Conservation (phyloP, 2,329 filamentous ascomycete species). For the Fulvia fulva region DNA sequence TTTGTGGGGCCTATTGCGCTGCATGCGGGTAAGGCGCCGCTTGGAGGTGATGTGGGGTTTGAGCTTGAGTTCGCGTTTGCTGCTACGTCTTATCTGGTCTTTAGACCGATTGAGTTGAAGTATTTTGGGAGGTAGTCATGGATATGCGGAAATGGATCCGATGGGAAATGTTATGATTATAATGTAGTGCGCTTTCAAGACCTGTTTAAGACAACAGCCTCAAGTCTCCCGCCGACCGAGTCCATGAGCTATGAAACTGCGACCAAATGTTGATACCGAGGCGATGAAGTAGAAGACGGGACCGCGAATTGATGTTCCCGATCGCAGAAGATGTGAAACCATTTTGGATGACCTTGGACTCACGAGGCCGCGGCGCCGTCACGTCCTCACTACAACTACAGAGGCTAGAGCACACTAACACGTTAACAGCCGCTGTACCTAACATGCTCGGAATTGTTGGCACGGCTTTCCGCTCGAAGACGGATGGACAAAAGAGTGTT, state of each 20-base stretch:
- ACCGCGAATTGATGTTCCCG: too few species aligned
- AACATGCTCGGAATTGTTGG: too few species aligned
- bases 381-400: too few species aligned
- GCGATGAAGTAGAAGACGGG: too few species aligned
- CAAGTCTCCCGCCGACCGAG: too few species aligned
- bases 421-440: too few species aligned
- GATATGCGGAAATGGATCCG: background rate
- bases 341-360: too few species aligned
- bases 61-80: constrained; percentile 63
- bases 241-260: background rate
- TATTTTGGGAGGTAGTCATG: constrained; percentile 26
- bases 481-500: too few species aligned
- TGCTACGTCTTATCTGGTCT: constrained; percentile 47
- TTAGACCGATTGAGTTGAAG: constrained; percentile 50
- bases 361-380: too few species aligned
- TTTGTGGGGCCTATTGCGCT: constrained; percentile 64
- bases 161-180: background rate
- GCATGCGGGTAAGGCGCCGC: constrained; percentile 49
- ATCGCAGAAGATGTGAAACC: too few species aligned
- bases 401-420: too few species aligned
- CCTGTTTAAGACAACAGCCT: background rate
- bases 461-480: too few species aligned
- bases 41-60: constrained; percentile 60
- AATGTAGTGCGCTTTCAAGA: background rate
- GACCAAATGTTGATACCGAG: background rate